Conservation (phyloP, 805 yeast genomes). For the Monosporozyma siamensis region DNA sequence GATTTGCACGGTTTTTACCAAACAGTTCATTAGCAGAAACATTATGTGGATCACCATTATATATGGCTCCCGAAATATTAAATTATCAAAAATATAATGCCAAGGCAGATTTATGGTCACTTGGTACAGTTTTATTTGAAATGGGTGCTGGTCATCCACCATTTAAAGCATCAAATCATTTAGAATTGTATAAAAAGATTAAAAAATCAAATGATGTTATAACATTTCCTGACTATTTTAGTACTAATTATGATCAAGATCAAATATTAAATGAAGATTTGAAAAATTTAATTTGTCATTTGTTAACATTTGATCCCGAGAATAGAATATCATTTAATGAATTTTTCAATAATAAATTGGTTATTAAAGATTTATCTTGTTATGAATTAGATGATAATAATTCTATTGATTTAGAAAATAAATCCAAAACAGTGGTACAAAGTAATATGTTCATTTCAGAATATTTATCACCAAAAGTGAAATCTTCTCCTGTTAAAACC, state of each 20-base stretch:
- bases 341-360: conserved; percentile 68
- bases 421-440: conserved; percentile 58
- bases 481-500: too few species aligned
- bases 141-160: conserved; percentile 97
- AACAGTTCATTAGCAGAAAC: conserved; percentile 93
- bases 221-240: conserved; percentile 58
- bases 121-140: conserved; percentile 91
- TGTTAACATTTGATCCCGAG: conserved; percentile 75
- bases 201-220: conserved; percentile 74
- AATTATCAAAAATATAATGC: conserved; percentile 94
- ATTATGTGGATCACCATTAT: conserved; percentile 91
- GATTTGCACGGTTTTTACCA: conserved; percentile 92
- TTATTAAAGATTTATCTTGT: conserved; percentile 40
- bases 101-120: conserved; percentile 96
- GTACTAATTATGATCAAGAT: conserved; percentile 4
- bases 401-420: conserved; percentile 52
- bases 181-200: conserved; percentile 78
- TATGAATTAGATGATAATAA: conserved; percentile 31
- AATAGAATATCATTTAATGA: conserved; percentile 84
- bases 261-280: conserved; percentile 51
- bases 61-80: conserved; percentile 97
- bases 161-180: conserved; percentile 85
- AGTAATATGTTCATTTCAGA: conserved; percentile 73
- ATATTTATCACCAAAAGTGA: conserved; percentile 39
- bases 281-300: conserved; percentile 58